Conservation (phyloP, 257 asterid genomes). For the Thymus mandschuricus region DNA sequence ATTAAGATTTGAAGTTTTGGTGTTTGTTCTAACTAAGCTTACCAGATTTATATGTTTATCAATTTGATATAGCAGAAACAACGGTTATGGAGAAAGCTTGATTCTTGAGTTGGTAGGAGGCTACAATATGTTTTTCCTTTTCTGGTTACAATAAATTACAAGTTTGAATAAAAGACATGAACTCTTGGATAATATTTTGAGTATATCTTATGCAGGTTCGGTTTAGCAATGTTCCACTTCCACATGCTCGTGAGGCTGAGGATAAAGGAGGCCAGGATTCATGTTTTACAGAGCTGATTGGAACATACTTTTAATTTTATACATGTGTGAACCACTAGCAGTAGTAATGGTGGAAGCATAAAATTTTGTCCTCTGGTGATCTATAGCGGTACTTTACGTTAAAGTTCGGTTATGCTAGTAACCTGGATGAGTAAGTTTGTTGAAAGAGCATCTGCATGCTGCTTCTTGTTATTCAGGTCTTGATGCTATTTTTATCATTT, state of each 20-base stretch:
- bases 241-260: slow-evolving; percentile 88
- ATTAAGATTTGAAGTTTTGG: no score
- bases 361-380: not conserved
- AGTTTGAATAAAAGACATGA: slow-evolving; percentile 21
- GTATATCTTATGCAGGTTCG: slow-evolving; percentile 60
- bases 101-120: not conserved
- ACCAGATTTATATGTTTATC: no score
- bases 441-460: slow-evolving; percentile 14
- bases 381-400: no score
- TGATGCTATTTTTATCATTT: slow-evolving; percentile 4
- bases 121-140: not conserved
- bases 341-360: not conserved
- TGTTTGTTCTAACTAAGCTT: no score
- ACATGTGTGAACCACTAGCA: not conserved
- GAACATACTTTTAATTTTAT: not conserved
- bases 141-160: not conserved
- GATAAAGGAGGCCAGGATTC: slow-evolving; percentile 92
- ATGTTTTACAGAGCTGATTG: slow-evolving; percentile 70
- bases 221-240: slow-evolving; percentile 80
- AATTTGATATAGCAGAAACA: not conserved
- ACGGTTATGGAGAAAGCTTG: slow-evolving; percentile 16
- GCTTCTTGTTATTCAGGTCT: not conserved
- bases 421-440: slow-evolving; percentile 8
- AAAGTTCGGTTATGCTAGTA: not conserved
- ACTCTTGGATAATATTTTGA: slow-evolving; percentile 27